Evolutionary conservation across 2,329 filamentous ascomycete species (phyloP).

Genomic region (Chaetomium sp.): DNA sequence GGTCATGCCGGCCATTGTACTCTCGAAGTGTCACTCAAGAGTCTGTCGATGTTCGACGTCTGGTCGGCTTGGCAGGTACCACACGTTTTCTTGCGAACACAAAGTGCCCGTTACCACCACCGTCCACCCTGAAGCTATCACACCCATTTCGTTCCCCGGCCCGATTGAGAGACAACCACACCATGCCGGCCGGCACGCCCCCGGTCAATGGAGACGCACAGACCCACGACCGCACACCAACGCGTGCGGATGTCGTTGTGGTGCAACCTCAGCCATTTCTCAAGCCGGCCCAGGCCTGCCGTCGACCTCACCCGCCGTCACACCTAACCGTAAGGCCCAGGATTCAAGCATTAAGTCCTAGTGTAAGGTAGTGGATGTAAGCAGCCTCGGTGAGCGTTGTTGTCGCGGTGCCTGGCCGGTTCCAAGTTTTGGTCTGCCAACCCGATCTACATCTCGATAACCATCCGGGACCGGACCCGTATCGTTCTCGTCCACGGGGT

Average conservation of each 20-base stretch:
- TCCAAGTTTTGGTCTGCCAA: neutral
- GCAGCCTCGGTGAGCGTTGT: neutral
- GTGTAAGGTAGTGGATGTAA: neutral
- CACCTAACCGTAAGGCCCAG: neutral
- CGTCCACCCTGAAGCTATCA: neutral
- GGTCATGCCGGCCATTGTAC: neutral
- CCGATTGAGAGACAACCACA: slow-evolving; percentile 1
- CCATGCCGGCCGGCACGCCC: neutral
- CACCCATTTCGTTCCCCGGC: neutral
- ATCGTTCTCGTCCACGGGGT: slow-evolving; percentile 4
- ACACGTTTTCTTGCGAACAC: neutral
- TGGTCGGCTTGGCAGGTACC: slow-evolving; percentile 3
- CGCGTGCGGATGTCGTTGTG: neutral
- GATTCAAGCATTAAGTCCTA: neutral
- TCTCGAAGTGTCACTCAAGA: neutral
- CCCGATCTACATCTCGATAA: neutral
- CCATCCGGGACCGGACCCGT: neutral
- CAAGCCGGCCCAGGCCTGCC: slow-evolving; percentile 2
- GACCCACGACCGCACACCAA: neutral
- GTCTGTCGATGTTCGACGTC: neutral
- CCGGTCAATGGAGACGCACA: neutral
- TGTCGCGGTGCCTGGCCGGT: neutral
- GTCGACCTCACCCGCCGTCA: neutral
- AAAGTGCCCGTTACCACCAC: neutral
- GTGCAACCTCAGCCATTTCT: slow-evolving; percentile 2